A percentile compares a stretch with the other conserved stretches of the same genome.
These are phyloP conservation scores for Salix caprea DNA, from an alignment of 345 rosid species.

Conservation along the genomic window DNA sequence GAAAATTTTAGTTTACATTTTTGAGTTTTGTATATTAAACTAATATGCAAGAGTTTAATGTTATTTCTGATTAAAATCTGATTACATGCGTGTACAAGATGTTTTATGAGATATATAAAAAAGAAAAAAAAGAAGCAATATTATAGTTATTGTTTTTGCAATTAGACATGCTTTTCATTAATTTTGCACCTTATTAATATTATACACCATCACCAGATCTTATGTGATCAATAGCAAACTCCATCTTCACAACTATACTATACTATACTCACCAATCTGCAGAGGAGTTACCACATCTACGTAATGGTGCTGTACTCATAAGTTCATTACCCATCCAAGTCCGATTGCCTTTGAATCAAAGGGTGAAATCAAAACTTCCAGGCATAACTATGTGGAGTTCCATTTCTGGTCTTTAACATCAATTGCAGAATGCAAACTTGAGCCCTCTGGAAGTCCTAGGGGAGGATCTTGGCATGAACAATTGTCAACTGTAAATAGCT, in stretches of 20 bases:
- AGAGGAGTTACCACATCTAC: neutral
- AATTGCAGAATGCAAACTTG: conserved; percentile 53
- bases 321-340: neutral
- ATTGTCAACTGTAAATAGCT: conserved; percentile 72
- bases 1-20: neutral
- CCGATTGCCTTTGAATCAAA: neutral
- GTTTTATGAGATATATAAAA: too few species aligned
- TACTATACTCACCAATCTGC: neutral
- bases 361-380: neutral
- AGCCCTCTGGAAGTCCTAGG: conserved; percentile 69
- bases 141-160: too few species aligned
- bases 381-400: conserved; percentile 8
- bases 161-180: too few species aligned
- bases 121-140: too few species aligned
- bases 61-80: neutral
- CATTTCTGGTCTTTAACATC: conserved; percentile 23
- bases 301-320: neutral
- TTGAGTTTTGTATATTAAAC: neutral
- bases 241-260: neutral
- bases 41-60: neutral
- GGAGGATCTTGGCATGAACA: conserved; percentile 72
- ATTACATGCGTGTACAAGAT: too few species aligned
- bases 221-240: neutral
- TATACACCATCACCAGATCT: neutral
- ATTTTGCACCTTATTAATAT: too few species aligned